Conservation (phyloP, 371 early-diverging fungal genomes). For the Syncephalis plumigaleata region DNA sequence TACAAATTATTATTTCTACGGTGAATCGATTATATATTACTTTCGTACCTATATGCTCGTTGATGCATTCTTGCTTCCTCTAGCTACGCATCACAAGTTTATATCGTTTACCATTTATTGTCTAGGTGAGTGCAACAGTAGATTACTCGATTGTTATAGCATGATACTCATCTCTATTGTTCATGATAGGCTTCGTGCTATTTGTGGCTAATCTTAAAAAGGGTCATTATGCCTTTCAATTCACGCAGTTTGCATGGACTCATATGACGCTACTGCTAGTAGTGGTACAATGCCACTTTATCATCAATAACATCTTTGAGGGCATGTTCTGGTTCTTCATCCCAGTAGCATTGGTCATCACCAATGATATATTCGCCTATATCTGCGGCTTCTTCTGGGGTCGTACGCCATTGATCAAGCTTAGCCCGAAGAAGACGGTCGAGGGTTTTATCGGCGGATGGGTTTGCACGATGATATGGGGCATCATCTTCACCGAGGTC, state of each 20-base stretch:
- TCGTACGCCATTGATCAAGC: constrained; percentile 78
- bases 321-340: constrained; percentile 95
- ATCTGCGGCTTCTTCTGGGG: constrained; percentile 92
- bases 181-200: constrained; percentile 78
- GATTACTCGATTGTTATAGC: not conserved
- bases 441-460: constrained; percentile 98
- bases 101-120: constrained; percentile 80
- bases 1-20: constrained; percentile 85
- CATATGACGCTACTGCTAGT: constrained; percentile 88
- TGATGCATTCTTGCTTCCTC: constrained; percentile 61
- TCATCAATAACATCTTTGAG: constrained; percentile 91
- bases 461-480: constrained; percentile 72
- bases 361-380: constrained; percentile 98
- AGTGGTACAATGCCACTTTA: constrained; percentile 78
- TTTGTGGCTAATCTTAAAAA: constrained; percentile 88
- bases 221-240: constrained; percentile 76
- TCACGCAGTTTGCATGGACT: constrained; percentile 89
- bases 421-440: constrained; percentile 99
- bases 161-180: not conserved
- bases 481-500: constrained; percentile 18
- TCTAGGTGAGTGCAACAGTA: constrained; percentile 37
- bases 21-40: constrained; percentile 78
- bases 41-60: constrained; percentile 61
- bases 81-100: constrained; percentile 87
- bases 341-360: constrained; percentile 84